phyloP scores from a whole-genome alignment of 2,329 filamentous ascomycete genomes.

The Didymella keratinophila region DNA sequence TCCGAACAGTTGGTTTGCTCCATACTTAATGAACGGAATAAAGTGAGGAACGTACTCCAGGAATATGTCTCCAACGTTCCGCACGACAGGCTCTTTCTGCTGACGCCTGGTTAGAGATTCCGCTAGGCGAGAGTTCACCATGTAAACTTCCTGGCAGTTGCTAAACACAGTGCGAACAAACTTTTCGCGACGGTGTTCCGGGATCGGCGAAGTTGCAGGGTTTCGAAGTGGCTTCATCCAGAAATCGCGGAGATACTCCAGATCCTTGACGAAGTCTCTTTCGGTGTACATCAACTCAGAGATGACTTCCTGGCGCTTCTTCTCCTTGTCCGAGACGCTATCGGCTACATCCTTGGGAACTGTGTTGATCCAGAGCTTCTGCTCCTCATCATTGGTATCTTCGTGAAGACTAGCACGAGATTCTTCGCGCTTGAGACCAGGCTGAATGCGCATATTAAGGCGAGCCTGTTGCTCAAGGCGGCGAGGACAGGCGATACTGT shows the following conservation, averaged over 20 bases:
- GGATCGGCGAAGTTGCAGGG: constrained; percentile 78
- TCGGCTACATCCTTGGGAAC: constrained; percentile 95
- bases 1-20: constrained; percentile 92
- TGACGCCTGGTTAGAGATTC: constrained; percentile 89
- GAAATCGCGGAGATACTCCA: constrained; percentile 97
- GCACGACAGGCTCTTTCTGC: constrained; percentile 87
- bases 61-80: constrained; percentile 93
- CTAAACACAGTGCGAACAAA: constrained; percentile 95
- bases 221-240: constrained; percentile 92
- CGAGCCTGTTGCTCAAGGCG: constrained; percentile 93
- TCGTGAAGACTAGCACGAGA: constrained; percentile 80
- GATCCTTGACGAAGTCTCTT: constrained; percentile 96
- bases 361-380: constrained; percentile 99
- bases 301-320: constrained; percentile 97
- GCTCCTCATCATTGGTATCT: constrained; percentile 89
- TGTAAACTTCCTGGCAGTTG: constrained; percentile 94
- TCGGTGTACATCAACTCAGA: constrained; percentile 99
- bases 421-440: constrained; percentile 78
- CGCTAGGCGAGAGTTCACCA: constrained; percentile 87
- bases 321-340: constrained; percentile 86
- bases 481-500: constrained; percentile 95
- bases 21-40: constrained; percentile 94
- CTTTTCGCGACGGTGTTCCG: constrained; percentile 83
- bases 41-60: constrained; percentile 90
- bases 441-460: constrained; percentile 90